Conservation (phyloP, 371 early-diverging fungal species). For the Dipsacomyces acuminosporus region DNA sequence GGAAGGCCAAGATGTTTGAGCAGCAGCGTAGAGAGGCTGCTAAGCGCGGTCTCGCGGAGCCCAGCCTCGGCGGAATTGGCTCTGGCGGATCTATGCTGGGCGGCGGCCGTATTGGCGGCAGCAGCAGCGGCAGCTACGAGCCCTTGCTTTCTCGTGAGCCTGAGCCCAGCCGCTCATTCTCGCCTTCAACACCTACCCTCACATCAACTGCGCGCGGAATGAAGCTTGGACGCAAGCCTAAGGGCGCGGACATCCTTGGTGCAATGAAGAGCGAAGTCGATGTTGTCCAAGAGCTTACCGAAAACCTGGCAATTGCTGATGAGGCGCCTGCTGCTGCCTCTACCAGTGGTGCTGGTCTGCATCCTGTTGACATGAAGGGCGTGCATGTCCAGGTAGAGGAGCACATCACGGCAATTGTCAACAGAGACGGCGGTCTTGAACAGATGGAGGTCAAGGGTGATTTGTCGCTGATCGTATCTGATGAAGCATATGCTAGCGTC, state of each 20-base stretch:
- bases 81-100: constrained; percentile 43
- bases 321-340: constrained; percentile 17
- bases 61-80: constrained; percentile 21
- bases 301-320: constrained; percentile 13
- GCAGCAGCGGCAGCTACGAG: constrained; percentile 23
- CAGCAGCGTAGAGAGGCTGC: constrained; percentile 80
- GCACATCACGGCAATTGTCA: constrained; percentile 72
- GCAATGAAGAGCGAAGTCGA: constrained; percentile 77
- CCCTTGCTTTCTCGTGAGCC: constrained; percentile 38
- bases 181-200: constrained; percentile 14
- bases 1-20: constrained; percentile 87
- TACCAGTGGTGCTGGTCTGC: constrained; percentile 25
- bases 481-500: constrained; percentile 59
- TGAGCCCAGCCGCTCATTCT: constrained; percentile 24
- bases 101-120: constrained; percentile 48
- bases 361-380: constrained; percentile 44
- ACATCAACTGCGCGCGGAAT: constrained; percentile 75
- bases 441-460: constrained; percentile 91
- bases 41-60: constrained; percentile 58
- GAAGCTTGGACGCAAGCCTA: constrained; percentile 88
- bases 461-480: constrained; percentile 69
- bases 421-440: constrained; percentile 88
- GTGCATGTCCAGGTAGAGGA: constrained; percentile 87
- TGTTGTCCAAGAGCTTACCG: constrained; percentile 14
- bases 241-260: constrained; percentile 71